Conservation (phyloP, 2,329 filamentous ascomycete genomes). For the Byssoonygena ceratinophila region DNA sequence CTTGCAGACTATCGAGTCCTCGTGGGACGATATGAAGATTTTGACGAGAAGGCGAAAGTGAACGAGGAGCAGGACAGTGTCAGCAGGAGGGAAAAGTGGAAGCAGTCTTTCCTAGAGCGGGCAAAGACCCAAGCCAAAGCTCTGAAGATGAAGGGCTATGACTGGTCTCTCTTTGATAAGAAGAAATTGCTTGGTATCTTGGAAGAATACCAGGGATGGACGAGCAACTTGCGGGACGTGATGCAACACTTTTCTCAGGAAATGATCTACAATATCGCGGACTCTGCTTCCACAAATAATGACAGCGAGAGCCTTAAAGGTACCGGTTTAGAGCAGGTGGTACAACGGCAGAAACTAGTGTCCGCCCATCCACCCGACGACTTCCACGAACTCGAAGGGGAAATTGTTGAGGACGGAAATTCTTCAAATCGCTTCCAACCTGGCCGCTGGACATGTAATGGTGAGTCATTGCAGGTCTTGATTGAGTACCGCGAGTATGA, state of each 20-base stretch:
- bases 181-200: slow-evolving; percentile 21
- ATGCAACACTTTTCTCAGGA: slow-evolving; percentile 26
- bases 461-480: slow-evolving; percentile 16
- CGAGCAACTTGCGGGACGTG: slow-evolving; percentile 21
- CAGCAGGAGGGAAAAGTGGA: slow-evolving; percentile 16
- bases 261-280: slow-evolving; percentile 15
- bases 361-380: slow-evolving; percentile 18
- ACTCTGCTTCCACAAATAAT: not conserved
- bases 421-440: slow-evolving; percentile 19
- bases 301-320: slow-evolving; percentile 18
- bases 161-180: slow-evolving; percentile 28
- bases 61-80: not conserved
- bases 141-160: slow-evolving; percentile 22
- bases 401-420: slow-evolving; percentile 19
- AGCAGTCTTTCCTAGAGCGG: slow-evolving; percentile 20
- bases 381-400: slow-evolving; percentile 19
- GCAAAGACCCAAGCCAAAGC: slow-evolving; percentile 20
- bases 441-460: slow-evolving; percentile 17
- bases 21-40: slow-evolving; percentile 19
- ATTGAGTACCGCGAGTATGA: slow-evolving; percentile 25
- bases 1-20: slow-evolving; percentile 21
- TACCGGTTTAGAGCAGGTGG: slow-evolving; percentile 22
- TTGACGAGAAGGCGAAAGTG: slow-evolving; percentile 11
- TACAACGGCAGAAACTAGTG: slow-evolving; percentile 21
- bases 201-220: slow-evolving; percentile 23